These are phyloP conservation scores for Xylariaceae sp. DNA, from an alignment of 2,329 filamentous ascomycete genomes.

Conservation along the genomic window DNA sequence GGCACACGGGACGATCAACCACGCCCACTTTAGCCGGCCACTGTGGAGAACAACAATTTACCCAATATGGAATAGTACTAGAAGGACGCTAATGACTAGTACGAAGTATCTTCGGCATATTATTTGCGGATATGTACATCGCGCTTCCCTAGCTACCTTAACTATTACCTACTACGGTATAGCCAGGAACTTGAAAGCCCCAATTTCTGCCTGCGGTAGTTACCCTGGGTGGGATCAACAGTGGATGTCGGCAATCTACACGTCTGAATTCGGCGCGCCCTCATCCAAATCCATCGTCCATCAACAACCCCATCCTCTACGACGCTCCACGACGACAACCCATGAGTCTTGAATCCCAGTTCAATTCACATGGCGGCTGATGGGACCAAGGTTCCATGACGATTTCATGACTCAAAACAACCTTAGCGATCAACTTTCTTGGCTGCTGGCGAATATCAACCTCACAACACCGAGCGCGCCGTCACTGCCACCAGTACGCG, in stretches of 20 bases:
- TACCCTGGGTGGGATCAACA: no score
- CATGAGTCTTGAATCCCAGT: slow-evolving; percentile 17
- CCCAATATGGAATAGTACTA: no score
- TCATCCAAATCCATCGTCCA: not conserved
- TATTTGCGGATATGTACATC: no score
- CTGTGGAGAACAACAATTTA: no score
- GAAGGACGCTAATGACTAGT: no score
- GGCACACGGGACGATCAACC: no score
- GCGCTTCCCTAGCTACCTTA: no score
- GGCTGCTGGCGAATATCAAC: slow-evolving; percentile 48
- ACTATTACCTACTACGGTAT: no score
- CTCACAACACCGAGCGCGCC: slow-evolving; percentile 37
- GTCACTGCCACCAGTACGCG: slow-evolving; percentile 34
- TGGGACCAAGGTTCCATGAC: slow-evolving; percentile 36
- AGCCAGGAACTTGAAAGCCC: no score
- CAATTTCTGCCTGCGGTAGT: no score
- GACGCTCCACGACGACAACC: not conserved
- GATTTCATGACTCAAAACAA: slow-evolving; percentile 60
- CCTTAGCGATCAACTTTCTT: slow-evolving; percentile 51
- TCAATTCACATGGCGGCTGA: slow-evolving; percentile 30
- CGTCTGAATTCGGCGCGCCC: not conserved
- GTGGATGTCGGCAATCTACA: not conserved
- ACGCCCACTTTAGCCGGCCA: no score
- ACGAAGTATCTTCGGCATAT: no score
- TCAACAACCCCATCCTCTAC: slow-evolving; percentile 1